phyloP scores from a whole-genome alignment of 306 rosid genomes.

The Lathyrus aphaca region DNA sequence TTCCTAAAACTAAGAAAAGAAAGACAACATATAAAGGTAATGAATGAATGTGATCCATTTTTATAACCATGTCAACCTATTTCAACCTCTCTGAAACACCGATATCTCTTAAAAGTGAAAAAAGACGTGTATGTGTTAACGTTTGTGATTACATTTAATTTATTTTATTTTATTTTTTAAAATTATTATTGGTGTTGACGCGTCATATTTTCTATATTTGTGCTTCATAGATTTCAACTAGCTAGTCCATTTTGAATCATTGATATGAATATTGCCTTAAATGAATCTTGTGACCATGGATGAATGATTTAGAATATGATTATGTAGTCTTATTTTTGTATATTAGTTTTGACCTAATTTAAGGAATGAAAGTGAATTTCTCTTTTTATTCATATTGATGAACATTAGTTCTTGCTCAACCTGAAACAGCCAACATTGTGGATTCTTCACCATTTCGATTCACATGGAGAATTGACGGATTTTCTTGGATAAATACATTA shows the following conservation, averaged over 20 bases:
- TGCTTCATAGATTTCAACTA: too few relatives aligned
- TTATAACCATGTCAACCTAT: too few relatives aligned
- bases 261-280: not conserved
- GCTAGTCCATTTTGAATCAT: not conserved
- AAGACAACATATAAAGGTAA: not conserved
- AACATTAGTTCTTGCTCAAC: conserved; percentile 48
- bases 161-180: too few relatives aligned
- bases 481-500: not conserved
- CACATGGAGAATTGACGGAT: conserved; percentile 56
- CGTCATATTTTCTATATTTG: too few relatives aligned
- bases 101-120: too few relatives aligned
- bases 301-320: not conserved
- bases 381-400: not conserved
- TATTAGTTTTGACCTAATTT: not conserved
- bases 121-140: too few relatives aligned
- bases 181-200: too few relatives aligned
- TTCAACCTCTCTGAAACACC: too few relatives aligned
- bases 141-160: too few relatives aligned
- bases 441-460: conserved; percentile 71
- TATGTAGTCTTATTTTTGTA: not conserved
- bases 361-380: too few relatives aligned
- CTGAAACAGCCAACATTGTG: conserved; percentile 61
- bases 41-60: not conserved
- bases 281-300: not conserved
- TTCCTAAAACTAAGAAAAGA: not conserved